phyloP scores from a whole-genome alignment of 225 moss, liverwort and hornwort genomes.

The Thuidium tamariscinum region DNA sequence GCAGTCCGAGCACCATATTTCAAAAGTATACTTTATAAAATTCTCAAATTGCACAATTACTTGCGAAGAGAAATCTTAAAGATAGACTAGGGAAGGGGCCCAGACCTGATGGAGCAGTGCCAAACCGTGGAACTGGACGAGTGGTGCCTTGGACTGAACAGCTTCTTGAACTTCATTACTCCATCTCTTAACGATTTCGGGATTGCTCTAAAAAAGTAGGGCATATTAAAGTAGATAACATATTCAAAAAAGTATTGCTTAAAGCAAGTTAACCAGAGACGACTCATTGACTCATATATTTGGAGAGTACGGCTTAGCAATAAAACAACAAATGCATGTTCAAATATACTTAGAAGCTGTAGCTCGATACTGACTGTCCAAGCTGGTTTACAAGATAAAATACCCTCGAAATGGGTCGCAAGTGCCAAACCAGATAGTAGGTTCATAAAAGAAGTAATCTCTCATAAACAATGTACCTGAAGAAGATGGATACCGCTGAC shows the following conservation, averaged over 20 bases:
- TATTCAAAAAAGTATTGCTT: neutral
- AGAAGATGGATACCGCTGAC: constrained; percentile 89
- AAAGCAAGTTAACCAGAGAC: neutral
- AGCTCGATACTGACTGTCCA: neutral
- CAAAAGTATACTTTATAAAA: neutral
- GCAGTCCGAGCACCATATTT: neutral
- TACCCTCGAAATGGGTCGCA: neutral
- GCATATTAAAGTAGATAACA: too few species aligned
- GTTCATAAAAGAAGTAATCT: neutral
- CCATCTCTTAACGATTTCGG: constrained; percentile 88
- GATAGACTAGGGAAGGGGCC: neutral
- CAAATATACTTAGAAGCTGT: neutral
- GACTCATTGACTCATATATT: neutral
- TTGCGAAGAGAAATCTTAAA: neutral
- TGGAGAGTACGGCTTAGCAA: neutral
- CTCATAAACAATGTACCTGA: constrained; percentile 30
- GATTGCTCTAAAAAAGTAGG: constrained; percentile 72
- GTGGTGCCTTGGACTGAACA: constrained; percentile 74
- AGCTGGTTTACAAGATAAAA: neutral
- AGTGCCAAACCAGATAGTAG: neutral
- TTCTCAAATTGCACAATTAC: neutral
- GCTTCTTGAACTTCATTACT: constrained; percentile 92
- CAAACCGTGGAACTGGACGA: constrained; percentile 85
- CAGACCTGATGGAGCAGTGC: constrained; percentile 79
- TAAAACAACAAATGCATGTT: neutral